Percentiles rank a stretch among this genome's conserved stretches.
Evolutionary conservation across 805 yeast species (phyloP).

Genomic region (Candida ponderosae): DNA sequence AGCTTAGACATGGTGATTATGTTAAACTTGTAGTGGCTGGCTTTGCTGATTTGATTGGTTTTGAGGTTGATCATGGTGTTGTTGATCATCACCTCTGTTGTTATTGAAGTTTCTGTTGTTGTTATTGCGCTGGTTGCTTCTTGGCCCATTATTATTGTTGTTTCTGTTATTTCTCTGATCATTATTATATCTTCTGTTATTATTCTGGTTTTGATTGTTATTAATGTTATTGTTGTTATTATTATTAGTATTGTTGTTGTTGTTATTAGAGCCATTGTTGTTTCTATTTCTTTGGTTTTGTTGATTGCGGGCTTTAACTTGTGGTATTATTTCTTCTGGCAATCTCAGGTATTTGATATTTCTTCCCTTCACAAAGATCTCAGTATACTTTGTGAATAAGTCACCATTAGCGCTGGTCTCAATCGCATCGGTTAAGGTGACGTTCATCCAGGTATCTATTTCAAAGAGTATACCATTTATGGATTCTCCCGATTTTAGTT

Average conservation of each 20-base stretch:
- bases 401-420: slow-evolving; percentile 59
- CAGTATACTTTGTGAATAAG: slow-evolving; percentile 54
- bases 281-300: slow-evolving; percentile 38
- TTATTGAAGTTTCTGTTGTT: slow-evolving; percentile 4
- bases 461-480: slow-evolving; percentile 76
- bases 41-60: too few species aligned
- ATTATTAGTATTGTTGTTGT: slow-evolving; percentile 19
- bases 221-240: slow-evolving; percentile 14
- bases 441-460: slow-evolving; percentile 95
- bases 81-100: slow-evolving; percentile 20
- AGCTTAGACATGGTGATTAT: too few species aligned
- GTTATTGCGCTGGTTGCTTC: slow-evolving; percentile 17
- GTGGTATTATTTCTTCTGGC: slow-evolving; percentile 70
- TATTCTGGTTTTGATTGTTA: slow-evolving; percentile 7
- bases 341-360: slow-evolving; percentile 73
- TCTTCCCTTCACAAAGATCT: slow-evolving; percentile 77
- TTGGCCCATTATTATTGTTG: slow-evolving; percentile 20
- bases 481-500: slow-evolving; percentile 86
- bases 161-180: slow-evolving; percentile 20
- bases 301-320: slow-evolving; percentile 59
- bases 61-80: slow-evolving; percentile 10
- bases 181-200: slow-evolving; percentile 23
- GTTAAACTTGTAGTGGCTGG: too few species aligned
- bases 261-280: slow-evolving; percentile 34
- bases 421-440: slow-evolving; percentile 70